A percentile compares a stretch with the other conserved stretches of the same genome.
These are phyloP conservation scores for Epichloe uncinata DNA, from an alignment of 2,329 filamentous ascomycete genomes.

Conservation along the genomic window DNA sequence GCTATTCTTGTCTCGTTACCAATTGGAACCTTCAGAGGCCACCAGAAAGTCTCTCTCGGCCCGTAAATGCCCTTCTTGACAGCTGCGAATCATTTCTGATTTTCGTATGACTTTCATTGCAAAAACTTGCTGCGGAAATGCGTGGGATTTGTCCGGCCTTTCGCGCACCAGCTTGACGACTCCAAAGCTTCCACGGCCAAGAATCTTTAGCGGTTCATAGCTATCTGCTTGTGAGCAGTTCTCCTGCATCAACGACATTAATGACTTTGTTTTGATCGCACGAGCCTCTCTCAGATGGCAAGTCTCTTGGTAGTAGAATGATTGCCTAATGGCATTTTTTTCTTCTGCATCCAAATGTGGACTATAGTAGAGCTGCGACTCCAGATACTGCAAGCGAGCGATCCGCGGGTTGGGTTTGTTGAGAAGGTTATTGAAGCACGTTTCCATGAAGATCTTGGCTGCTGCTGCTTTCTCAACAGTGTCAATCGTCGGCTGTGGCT, in stretches of 20 bases:
- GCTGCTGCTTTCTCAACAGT: conserved; percentile 71
- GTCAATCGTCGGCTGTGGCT: conserved; percentile 20
- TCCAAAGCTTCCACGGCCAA: conserved; percentile 91
- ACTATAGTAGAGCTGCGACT: conserved; percentile 40
- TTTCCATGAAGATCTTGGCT: conserved; percentile 78
- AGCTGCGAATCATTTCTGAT: conserved; percentile 78
- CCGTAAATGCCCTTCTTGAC: conserved; percentile 82
- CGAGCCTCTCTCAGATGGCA: conserved; percentile 63
- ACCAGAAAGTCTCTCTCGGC: conserved; percentile 90
- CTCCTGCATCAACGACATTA: conserved; percentile 4
- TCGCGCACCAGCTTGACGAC: conserved; percentile 78
- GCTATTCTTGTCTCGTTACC: conserved; percentile 29
- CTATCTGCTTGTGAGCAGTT: conserved; percentile 13
- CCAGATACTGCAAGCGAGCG: conserved; percentile 21
- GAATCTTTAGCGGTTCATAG: conserved; percentile 69
- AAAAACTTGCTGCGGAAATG: conserved; percentile 45
- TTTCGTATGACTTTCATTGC: conserved; percentile 98
- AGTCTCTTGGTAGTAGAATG: conserved; percentile 55
- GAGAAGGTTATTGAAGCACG: conserved; percentile 62
- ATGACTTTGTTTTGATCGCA: conserved; percentile 36
- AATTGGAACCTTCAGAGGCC: conserved; percentile 72
- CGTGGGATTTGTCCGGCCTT: conserved; percentile 24
- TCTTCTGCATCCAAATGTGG: conserved; percentile 42
- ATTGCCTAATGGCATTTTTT: conserved; percentile 35
- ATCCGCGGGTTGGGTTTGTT: conserved; percentile 25